A percentile compares a stretch with the other conserved stretches of the same genome.
Evolutionary conservation across 75 land plant species (phyloP).

Genomic region (Ceratopteris richardii): DNA sequence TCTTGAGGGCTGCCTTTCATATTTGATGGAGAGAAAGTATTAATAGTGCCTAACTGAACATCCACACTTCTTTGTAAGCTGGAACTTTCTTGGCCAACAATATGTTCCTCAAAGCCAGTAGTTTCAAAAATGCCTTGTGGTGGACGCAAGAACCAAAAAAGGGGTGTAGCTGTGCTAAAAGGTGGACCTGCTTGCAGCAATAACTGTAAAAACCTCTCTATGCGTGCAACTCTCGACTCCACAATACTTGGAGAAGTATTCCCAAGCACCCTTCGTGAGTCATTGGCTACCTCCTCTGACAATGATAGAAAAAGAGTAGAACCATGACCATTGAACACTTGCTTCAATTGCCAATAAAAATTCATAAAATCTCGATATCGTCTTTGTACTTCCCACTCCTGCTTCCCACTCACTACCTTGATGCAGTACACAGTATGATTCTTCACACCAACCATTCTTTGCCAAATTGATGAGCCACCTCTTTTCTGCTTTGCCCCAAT

Average conservation of each 20-base stretch:
- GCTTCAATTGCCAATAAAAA: slow-evolving; percentile 30
- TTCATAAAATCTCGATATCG: slow-evolving; percentile 40
- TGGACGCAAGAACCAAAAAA: slow-evolving; percentile 32
- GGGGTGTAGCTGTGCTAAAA: slow-evolving; percentile 31
- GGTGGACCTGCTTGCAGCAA: slow-evolving; percentile 36
- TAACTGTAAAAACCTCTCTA: slow-evolving; percentile 30
- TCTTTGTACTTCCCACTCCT: slow-evolving; percentile 38
- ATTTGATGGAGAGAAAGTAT: slow-evolving; percentile 10
- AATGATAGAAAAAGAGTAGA: slow-evolving; percentile 22
- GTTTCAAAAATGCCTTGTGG: slow-evolving; percentile 2
- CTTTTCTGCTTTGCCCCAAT: slow-evolving; percentile 32
- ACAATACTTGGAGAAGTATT: slow-evolving; percentile 33
- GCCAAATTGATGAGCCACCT: slow-evolving; percentile 36
- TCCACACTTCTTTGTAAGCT: neutral
- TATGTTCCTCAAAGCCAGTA: neutral
- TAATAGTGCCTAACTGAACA: slow-evolving; percentile 5
- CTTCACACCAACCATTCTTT: slow-evolving; percentile 38
- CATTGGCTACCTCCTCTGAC: slow-evolving; percentile 27
- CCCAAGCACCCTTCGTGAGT: slow-evolving; percentile 37
- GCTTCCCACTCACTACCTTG: slow-evolving; percentile 18
- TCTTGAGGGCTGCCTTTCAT: slow-evolving; percentile 1
- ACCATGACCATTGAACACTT: slow-evolving; percentile 15
- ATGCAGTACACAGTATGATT: slow-evolving; percentile 39
- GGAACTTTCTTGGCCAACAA: neutral
- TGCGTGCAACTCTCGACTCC: slow-evolving; percentile 30